These are phyloP conservation scores for Dothiorella sarmentorum DNA, from an alignment of 2,329 filamentous ascomycete species.

Conservation along the genomic window DNA sequence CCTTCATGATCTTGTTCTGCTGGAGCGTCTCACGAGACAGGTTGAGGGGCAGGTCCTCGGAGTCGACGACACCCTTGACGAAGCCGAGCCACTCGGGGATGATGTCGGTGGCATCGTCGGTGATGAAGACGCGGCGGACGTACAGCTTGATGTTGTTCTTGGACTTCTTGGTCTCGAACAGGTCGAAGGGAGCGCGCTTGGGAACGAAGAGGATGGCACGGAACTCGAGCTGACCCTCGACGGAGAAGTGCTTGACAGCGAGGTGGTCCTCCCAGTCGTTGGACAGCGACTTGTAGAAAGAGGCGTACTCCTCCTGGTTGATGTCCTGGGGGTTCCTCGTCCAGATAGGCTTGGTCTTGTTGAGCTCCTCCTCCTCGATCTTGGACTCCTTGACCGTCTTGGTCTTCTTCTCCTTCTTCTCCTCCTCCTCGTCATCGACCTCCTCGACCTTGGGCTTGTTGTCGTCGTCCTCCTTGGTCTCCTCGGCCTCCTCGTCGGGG, in stretches of 20 bases:
- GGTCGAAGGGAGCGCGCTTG: constrained; percentile 98
- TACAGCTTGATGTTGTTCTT: constrained; percentile 99
- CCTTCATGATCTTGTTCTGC: constrained; percentile 99
- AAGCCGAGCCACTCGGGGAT: constrained; percentile 99
- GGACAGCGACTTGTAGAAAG: constrained; percentile 99
- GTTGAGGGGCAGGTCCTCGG: constrained; percentile 98
- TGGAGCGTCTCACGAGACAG: constrained; percentile 99
- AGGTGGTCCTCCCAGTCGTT: constrained; percentile 99
- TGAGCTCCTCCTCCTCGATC: constrained; percentile 98
- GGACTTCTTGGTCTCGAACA: constrained; percentile 99
- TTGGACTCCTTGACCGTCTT: constrained; percentile 99
- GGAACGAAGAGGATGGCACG: constrained; percentile 98
- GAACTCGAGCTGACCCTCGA: constrained; percentile 99
- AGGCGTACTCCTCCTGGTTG: constrained; percentile 90
- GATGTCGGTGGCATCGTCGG: constrained; percentile 97
- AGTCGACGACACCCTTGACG: constrained; percentile 99
- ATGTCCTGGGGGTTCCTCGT: constrained; percentile 97
- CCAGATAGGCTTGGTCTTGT: constrained; percentile 99
- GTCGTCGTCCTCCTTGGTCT: constrained; percentile 69
- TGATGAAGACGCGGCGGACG: constrained; percentile 99
- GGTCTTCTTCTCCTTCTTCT: constrained; percentile 93
- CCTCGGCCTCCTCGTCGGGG: constrained; percentile 88
- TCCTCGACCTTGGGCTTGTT: constrained; percentile 97
- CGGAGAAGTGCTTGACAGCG: constrained; percentile 99
- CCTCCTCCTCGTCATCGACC: constrained; percentile 79